Evolutionary conservation across 345 rosid species (phyloP).

Genomic region (Populus davidiana): DNA sequence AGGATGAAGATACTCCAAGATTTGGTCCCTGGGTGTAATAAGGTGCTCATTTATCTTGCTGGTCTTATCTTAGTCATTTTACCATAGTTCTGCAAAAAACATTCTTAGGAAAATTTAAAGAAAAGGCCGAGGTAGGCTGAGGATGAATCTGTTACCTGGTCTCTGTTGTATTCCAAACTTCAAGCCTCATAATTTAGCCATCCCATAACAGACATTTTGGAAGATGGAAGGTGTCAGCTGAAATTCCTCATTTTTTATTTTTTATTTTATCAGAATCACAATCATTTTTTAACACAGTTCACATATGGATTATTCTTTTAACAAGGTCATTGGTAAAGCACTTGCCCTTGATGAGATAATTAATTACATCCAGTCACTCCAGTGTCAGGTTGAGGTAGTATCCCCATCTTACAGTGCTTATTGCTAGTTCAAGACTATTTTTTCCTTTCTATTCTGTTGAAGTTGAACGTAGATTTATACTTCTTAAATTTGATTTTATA

Average conservation of each 20-base stretch:
- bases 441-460: neutral
- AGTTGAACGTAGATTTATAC: conserved; percentile 8
- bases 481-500: conserved; percentile 12
- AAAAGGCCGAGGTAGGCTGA: neutral
- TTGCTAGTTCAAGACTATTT: neutral
- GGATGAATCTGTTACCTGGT: neutral
- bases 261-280: neutral
- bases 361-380: conserved; percentile 83
- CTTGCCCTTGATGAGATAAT: conserved; percentile 86
- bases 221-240: neutral
- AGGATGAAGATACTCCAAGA: conserved; percentile 91
- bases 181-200: neutral
- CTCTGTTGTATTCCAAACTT: neutral
- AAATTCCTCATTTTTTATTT: neutral
- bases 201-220: neutral
- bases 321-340: conserved; percentile 85
- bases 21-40: conserved; percentile 90
- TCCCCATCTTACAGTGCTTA: neutral
- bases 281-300: neutral
- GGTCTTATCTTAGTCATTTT: conserved; percentile 7
- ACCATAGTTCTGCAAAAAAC: neutral
- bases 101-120: neutral
- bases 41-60: conserved; percentile 37
- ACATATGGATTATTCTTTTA: neutral
- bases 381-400: conserved; percentile 80